Percentiles rank a stretch among this genome's conserved stretches.
These are phyloP conservation scores for Cadophora malorum DNA, from an alignment of 2,329 filamentous ascomycete species.

Conservation along the genomic window DNA sequence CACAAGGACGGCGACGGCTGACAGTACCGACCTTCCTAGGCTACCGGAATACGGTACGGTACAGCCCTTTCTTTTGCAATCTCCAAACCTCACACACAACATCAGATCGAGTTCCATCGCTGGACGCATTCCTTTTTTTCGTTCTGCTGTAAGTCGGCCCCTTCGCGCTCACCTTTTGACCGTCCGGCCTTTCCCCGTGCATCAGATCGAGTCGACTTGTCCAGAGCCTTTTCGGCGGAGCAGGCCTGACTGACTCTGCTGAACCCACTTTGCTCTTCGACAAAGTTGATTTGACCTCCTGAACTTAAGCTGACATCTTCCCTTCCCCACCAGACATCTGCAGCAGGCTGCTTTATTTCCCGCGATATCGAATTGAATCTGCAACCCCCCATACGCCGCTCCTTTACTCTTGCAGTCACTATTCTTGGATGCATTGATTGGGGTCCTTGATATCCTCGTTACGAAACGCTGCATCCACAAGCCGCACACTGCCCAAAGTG, in stretches of 20 bases:
- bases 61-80: conserved; percentile 6
- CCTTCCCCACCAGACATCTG: conserved; percentile 17
- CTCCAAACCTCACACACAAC: conserved; percentile 9
- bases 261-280: conserved; percentile 14
- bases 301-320: conserved; percentile 8
- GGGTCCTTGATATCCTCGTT: conserved; percentile 40
- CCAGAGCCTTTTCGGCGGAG: conserved; percentile 3
- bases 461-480: conserved; percentile 49
- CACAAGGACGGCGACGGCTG: background rate
- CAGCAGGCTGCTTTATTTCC: conserved; percentile 23
- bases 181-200: background rate
- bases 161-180: background rate
- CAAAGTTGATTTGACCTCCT: conserved; percentile 2
- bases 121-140: conserved; percentile 29
- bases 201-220: background rate
- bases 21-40: background rate
- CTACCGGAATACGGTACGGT: background rate
- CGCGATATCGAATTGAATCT: conserved; percentile 11
- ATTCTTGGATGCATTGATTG: conserved; percentile 33
- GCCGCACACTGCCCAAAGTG: conserved; percentile 45
- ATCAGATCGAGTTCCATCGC: conserved; percentile 24
- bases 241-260: background rate
- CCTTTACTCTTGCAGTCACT: conserved; percentile 2
- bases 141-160: conserved; percentile 31
- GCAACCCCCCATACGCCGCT: background rate